Base-by-base conservation (phyloP, 176 grass and related monocot genomes). In the maize (Zea mays) region DNA sequence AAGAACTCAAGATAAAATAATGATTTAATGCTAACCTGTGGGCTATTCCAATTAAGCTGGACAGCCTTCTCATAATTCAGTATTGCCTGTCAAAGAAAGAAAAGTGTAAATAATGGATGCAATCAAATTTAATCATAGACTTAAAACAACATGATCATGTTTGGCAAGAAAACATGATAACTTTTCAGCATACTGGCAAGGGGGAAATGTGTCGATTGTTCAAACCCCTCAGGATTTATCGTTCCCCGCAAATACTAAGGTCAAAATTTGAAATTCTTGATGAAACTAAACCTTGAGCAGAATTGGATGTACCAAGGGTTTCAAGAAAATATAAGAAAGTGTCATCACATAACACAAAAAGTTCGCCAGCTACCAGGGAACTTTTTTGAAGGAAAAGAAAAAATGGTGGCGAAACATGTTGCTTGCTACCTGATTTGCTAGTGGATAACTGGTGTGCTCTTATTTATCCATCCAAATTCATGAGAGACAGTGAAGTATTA, bases 1-100 rank as follows among this genome's bases (percentile, higher is more conserved):
- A 47, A 76, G 42, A 71, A 73, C 35, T 69, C 34, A 42, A 76
- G 36, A 74, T 72, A 80, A 35, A 63, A 78, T 74, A 71, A 51
- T 1, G 21, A 39, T 67, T 80, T 51, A 67, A 36, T 5, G 6
- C 60, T 85, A 58, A 99, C 96, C 96, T 99, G 96, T 50, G 96
- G 96, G 27, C 92, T 99, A 86, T 99, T 99, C 96, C 96, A 99
- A 77, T 96, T 99, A 37, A 99, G 96, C 68, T 90, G 89, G 69
- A 99, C 96, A 83, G 90, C 96, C 83, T 90, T 99, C 59, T 93
- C 90, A 75, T 99, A 99, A 65, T 95, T 99, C 81, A 87, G 62
- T 87, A 94, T 99, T 80, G 96, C 90, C 96, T 99, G 78, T 7
- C 65, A 66, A 71, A 79, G 1, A 75, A 76, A 62, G 0, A 17